These are phyloP conservation scores for Talaromyces sp. DNA, from an alignment of 2,329 filamentous ascomycete genomes.

Conservation along the genomic window DNA sequence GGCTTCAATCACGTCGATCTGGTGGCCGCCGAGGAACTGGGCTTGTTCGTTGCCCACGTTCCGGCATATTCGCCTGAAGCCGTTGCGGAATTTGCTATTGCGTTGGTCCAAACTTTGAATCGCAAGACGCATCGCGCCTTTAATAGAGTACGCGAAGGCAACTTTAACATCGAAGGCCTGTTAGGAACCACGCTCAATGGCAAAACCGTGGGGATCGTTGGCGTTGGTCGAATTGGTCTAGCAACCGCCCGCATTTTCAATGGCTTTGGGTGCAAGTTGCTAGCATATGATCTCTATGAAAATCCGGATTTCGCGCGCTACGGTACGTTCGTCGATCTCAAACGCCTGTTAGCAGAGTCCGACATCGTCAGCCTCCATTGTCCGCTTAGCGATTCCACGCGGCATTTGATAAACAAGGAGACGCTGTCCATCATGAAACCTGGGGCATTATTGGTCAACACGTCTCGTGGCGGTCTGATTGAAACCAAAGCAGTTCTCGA, in stretches of 20 bases:
- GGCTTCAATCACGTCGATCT: constrained; percentile 66
- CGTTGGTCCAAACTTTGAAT: constrained; percentile 62
- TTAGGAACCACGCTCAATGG: constrained; percentile 56
- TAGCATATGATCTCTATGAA: constrained; percentile 58
- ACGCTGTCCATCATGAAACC: constrained; percentile 54
- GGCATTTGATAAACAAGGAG: constrained; percentile 55
- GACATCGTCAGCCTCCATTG: constrained; percentile 64
- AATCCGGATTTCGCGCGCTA: constrained; percentile 45
- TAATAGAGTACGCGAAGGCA: constrained; percentile 63
- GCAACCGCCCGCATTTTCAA: constrained; percentile 57
- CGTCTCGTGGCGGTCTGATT: constrained; percentile 60
- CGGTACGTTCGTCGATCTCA: constrained; percentile 52
- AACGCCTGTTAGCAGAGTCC: constrained; percentile 50
- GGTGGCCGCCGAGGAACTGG: constrained; percentile 48
- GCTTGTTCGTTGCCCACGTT: constrained; percentile 60
- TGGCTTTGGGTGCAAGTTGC: constrained; percentile 59
- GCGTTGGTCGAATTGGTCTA: constrained; percentile 61
- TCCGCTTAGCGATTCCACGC: constrained; percentile 56
- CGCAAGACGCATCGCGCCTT: constrained; percentile 64
- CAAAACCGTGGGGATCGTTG: constrained; percentile 60
- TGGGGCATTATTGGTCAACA: constrained; percentile 61
- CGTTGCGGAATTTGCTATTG: constrained; percentile 65
- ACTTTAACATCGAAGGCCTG: constrained; percentile 59
- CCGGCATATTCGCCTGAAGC: constrained; percentile 65
- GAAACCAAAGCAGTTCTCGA: constrained; percentile 56